phyloP scores from a whole-genome alignment of 306 rosid species.

The Prunus armeniaca region DNA sequence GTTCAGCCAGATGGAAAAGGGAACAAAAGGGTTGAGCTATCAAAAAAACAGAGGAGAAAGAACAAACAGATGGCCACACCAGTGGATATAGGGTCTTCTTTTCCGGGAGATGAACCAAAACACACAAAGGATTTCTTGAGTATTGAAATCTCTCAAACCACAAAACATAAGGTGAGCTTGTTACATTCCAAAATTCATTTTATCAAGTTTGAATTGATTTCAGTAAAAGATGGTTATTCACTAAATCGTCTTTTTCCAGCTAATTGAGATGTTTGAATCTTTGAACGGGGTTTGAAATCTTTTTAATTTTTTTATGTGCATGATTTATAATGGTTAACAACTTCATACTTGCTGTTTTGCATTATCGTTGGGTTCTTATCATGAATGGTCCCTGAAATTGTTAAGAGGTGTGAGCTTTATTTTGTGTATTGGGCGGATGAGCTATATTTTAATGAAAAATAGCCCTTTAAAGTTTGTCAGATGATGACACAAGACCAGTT shows the following conservation, averaged over 20 bases:
- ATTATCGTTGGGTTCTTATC: no score
- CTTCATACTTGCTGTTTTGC: not conserved
- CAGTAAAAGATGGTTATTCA: not conserved
- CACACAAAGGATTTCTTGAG: conserved; percentile 41
- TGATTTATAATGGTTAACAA: not conserved
- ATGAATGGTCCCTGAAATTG: no score
- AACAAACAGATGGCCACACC: conserved; percentile 41
- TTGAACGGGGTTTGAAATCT: not conserved
- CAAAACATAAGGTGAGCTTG: conserved; percentile 53
- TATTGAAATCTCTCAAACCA: conserved; percentile 27
- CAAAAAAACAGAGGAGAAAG: conserved; percentile 66
- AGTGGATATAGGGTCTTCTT: conserved; percentile 36
- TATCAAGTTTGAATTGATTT: not conserved
- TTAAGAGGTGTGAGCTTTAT: no score
- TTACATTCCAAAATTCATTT: not conserved
- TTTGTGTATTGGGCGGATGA: no score
- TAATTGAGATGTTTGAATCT: not conserved
- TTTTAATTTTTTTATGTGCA: not conserved
- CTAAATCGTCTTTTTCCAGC: not conserved
- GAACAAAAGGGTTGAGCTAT: conserved; percentile 50
- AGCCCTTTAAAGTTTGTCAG: no score
- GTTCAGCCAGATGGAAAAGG: conserved; percentile 57
- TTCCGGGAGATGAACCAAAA: conserved; percentile 39
- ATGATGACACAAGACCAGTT: no score
- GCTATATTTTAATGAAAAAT: no score